phyloP scores from a whole-genome alignment of 2,329 filamentous ascomycete species.

The Trichoderma guizhouense region DNA sequence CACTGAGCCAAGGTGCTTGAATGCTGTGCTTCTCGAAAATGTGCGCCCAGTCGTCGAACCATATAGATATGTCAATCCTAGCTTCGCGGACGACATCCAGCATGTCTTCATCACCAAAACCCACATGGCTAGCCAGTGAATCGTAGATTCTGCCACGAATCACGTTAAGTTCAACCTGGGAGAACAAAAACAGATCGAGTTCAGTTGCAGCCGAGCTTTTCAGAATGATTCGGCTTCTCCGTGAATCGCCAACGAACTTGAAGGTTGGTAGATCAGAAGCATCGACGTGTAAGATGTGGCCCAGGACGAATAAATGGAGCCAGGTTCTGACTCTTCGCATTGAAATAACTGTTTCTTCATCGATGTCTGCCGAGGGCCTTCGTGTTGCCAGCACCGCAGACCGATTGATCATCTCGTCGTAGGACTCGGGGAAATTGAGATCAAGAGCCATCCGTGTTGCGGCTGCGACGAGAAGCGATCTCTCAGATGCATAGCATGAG shows the following conservation, averaged over 20 bases:
- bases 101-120: conserved; percentile 34
- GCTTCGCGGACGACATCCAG: conserved; percentile 41
- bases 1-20: conserved; percentile 33
- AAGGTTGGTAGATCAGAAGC: conserved; percentile 28
- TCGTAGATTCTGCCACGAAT: conserved; percentile 36
- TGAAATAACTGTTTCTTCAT: conserved; percentile 28
- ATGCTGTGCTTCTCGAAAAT: conserved; percentile 24
- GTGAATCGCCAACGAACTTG: conserved; percentile 41
- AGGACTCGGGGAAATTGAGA: conserved; percentile 42
- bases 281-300: conserved; percentile 47
- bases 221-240: conserved; percentile 44
- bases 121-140: conserved; percentile 27
- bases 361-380: neutral
- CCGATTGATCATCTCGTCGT: conserved; percentile 35
- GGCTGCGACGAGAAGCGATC: conserved; percentile 47
- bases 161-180: conserved; percentile 45
- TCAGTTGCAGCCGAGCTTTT: conserved; percentile 41
- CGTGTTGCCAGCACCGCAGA: neutral
- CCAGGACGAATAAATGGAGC: conserved; percentile 51
- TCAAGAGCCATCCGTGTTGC: conserved; percentile 51
- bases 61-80: conserved; percentile 46
- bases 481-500: conserved; percentile 51
- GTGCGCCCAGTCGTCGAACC: conserved; percentile 41
- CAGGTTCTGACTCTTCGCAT: conserved; percentile 46
- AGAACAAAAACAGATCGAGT: conserved; percentile 49